phyloP scores from a whole-genome alignment of 768 basidiomycete species.

The Boletus speciosus region DNA sequence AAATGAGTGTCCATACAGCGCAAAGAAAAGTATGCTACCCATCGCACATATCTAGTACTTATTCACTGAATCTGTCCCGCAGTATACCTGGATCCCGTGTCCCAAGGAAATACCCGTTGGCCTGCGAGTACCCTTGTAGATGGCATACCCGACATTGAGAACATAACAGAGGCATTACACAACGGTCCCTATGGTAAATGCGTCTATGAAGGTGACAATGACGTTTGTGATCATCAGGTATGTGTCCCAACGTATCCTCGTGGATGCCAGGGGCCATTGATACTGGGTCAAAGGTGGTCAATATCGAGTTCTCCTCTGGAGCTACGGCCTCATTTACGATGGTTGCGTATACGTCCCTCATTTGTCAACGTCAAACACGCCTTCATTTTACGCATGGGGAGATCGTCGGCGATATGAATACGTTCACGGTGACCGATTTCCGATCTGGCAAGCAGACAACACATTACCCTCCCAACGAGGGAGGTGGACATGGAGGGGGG shows the following conservation, averaged over 20 bases:
- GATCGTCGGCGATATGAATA: slow-evolving; percentile 80
- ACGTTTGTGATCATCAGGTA: slow-evolving; percentile 85
- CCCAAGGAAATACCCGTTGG: slow-evolving; percentile 49
- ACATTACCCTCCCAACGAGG: slow-evolving; percentile 51
- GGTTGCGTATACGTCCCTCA: slow-evolving; percentile 76
- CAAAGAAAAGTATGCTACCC: slow-evolving; percentile 65
- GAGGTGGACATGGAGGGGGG: slow-evolving; percentile 81
- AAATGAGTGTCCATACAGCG: slow-evolving; percentile 77
- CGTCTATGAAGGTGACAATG: slow-evolving; percentile 81
- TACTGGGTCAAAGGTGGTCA: slow-evolving; percentile 56
- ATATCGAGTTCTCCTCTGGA: slow-evolving; percentile 80
- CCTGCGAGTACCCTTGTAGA: slow-evolving; percentile 70
- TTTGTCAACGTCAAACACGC: slow-evolving; percentile 81
- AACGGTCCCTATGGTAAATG: slow-evolving; percentile 75
- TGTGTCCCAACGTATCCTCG: neutral
- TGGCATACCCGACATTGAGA: slow-evolving; percentile 84
- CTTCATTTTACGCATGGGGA: slow-evolving; percentile 87
- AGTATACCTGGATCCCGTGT: slow-evolving; percentile 83
- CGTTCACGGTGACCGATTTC: slow-evolving; percentile 77
- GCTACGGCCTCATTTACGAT: slow-evolving; percentile 85
- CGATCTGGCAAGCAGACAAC: slow-evolving; percentile 44
- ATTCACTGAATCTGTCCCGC: neutral
- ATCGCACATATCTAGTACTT: neutral
- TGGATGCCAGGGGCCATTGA: neutral
- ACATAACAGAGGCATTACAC: slow-evolving; percentile 67